A percentile compares a stretch with the other conserved stretches of the same genome.
Conservation (phyloP, 129 eudicot genomes). For the Mikania micrantha region DNA sequence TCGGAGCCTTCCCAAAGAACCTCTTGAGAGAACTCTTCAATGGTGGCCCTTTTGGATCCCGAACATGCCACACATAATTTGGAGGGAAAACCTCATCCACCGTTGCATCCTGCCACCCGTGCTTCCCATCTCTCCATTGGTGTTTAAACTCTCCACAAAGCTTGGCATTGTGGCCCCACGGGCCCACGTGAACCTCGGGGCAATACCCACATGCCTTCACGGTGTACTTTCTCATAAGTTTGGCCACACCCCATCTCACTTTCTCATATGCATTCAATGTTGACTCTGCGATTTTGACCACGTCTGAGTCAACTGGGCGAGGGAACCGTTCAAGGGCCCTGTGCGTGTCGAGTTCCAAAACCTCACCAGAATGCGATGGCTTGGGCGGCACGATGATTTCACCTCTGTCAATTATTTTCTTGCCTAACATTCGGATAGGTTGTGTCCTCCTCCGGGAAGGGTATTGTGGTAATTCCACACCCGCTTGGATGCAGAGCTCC, state of each 20-base stretch:
- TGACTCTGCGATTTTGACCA: slow-evolving; percentile 47
- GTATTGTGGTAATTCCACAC: slow-evolving; percentile 77
- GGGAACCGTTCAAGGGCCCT: slow-evolving; percentile 63
- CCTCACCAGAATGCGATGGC: slow-evolving; percentile 10
- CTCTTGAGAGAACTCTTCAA: slow-evolving; percentile 53
- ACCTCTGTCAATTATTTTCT: slow-evolving; percentile 74
- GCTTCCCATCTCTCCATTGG: slow-evolving; percentile 99
- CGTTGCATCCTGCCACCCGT: slow-evolving; percentile 96
- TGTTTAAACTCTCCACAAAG: slow-evolving; percentile 98
- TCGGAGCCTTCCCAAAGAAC: slow-evolving; percentile 89
- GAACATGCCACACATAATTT: slow-evolving; percentile 93
- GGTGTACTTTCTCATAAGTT: slow-evolving; percentile 68
- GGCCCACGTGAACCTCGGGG: slow-evolving; percentile 98
- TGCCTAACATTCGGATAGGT: slow-evolving; percentile 87
- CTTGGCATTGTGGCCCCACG: slow-evolving; percentile 97
- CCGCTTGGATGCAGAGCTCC: slow-evolving; percentile 98
- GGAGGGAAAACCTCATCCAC: slow-evolving; percentile 92
- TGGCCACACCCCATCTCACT: slow-evolving; percentile 70
- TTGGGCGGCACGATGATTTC: slow-evolving; percentile 45
- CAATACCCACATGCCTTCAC: slow-evolving; percentile 99
- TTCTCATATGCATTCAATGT: slow-evolving; percentile 70
- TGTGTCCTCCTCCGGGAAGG: slow-evolving; percentile 81
- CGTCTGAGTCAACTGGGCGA: slow-evolving; percentile 64
- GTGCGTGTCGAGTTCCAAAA: slow-evolving; percentile 70
- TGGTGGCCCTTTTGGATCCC: slow-evolving; percentile 69